These are phyloP conservation scores for Camellia japonica DNA, from an alignment of 148 eudicot genomes.

Conservation along the genomic window DNA sequence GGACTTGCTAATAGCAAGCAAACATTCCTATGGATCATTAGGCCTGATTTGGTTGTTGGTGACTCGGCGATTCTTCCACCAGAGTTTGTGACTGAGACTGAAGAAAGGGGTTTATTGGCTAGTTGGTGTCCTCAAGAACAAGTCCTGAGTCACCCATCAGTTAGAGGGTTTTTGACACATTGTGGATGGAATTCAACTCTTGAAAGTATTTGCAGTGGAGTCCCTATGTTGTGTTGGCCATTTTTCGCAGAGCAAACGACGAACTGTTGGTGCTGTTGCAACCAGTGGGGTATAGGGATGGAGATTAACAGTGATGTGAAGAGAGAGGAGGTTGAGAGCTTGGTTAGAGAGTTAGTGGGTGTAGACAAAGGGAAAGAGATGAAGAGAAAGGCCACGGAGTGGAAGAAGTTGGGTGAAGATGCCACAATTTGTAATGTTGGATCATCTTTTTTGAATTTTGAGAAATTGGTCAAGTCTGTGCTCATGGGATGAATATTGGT, in stretches of 20 bases:
- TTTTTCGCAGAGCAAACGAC: constrained; percentile 39
- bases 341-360: constrained; percentile 23
- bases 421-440: constrained; percentile 3
- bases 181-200: constrained; percentile 36
- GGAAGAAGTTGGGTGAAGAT: constrained; percentile 20
- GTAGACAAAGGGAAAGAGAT: constrained; percentile 31
- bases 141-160: constrained; percentile 25
- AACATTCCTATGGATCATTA: constrained; percentile 27
- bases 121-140: constrained; percentile 36
- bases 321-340: constrained; percentile 25
- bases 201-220: constrained; percentile 25
- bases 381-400: constrained; percentile 27
- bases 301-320: constrained; percentile 31
- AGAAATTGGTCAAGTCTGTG: background rate
- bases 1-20: constrained; percentile 31
- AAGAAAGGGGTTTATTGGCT: constrained; percentile 23
- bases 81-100: constrained; percentile 21
- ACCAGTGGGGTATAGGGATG: constrained; percentile 28
- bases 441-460: constrained; percentile 18
- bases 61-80: constrained; percentile 21
- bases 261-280: constrained; percentile 33
- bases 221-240: constrained; percentile 38
- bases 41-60: constrained; percentile 29
- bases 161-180: constrained; percentile 35
- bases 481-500: background rate